These are phyloP conservation scores for Astrothelium macrocarpum DNA, from an alignment of 495 filamentous ascomycete species.

Conservation along the genomic window DNA sequence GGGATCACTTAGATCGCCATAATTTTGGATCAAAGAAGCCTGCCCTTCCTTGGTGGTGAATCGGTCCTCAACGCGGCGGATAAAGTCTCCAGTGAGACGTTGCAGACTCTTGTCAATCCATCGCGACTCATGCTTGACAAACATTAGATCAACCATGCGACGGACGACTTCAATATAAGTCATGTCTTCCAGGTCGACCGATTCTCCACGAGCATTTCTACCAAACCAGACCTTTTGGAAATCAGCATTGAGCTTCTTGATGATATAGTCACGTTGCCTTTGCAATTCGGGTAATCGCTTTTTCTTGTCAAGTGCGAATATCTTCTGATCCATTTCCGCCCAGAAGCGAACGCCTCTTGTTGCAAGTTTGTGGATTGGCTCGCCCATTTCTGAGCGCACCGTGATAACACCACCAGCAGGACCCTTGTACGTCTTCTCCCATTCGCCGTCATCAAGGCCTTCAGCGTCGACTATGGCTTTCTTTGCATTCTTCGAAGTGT, in stretches of 20 bases:
- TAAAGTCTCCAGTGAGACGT: conserved; percentile 83
- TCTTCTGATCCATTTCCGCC: conserved; percentile 96
- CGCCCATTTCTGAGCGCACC: conserved; percentile 97
- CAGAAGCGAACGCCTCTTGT: conserved; percentile 91
- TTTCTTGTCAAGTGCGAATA: conserved; percentile 90
- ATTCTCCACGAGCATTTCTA: conserved; percentile 68
- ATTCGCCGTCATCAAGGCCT: conserved; percentile 77
- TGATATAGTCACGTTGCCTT: conserved; percentile 89
- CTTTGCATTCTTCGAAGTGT: conserved; percentile 89
- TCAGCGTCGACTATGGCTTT: conserved; percentile 87
- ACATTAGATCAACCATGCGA: conserved; percentile 94
- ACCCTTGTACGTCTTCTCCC: conserved; percentile 96
- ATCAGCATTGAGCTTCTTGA: conserved; percentile 94
- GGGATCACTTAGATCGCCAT: conserved; percentile 76
- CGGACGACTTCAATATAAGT: conserved; percentile 88
- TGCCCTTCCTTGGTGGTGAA: conserved; percentile 60
- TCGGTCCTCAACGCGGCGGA: conserved; percentile 88
- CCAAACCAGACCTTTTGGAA: conserved; percentile 99
- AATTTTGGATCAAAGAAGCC: conserved; percentile 73
- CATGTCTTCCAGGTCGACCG: conserved; percentile 95
- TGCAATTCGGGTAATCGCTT: conserved; percentile 87
- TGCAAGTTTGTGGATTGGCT: conserved; percentile 96
- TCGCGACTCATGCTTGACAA: conserved; percentile 81
- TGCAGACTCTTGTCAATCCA: conserved; percentile 88
- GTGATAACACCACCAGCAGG: conserved; percentile 89